Base-by-base conservation (phyloP, 73 alveolate species). In the Tetrahymena thermophila region DNA sequence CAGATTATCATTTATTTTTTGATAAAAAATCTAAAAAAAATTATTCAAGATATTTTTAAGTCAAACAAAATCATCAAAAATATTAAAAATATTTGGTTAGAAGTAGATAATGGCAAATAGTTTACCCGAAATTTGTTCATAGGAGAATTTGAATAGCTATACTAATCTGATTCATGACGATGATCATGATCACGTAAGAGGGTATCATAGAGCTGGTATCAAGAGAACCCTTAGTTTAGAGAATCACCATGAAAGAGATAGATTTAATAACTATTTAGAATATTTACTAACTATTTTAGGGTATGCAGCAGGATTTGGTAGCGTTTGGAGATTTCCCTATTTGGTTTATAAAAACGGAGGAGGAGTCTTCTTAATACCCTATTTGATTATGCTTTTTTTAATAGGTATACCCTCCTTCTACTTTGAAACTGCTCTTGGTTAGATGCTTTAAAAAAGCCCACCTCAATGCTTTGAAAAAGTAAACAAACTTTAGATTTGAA, bases 291-390 rank as follows among this genome's bases (percentile, higher is more conserved):
- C 98, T 10, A 94, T 95, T 93, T 50, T 97, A 43, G 98, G 98
- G 1, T 97, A 50, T 93, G 96, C 97, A 58, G 98, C 97, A 23
- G 98, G 98, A 7, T 97, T 96, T 37, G 98, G 98, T 43, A 94
- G 95, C 50, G 97, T 97, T 31, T 97, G 98, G 98, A 96, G 98
- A 93, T 97, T 97, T 56, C 98, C 98, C 43, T 97, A 97, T 94
- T 44, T 96, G 94, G 96, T 94, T n/a, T 94, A 83, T 85, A 94
- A 96, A 37, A 94, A 85, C 84, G 96, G 97, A 35, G 98, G 98
- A 9, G 98, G 98, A 16, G 96, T 96, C 5, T 97, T 97, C 93
- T 85, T 97, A 34, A 96, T 97, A 13, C 98, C 98, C 19, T 97
- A 94, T 55, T 89, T 94, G 43, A 58, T 94, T 34, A 50, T 95